Evolutionary conservation across 345 rosid genomes (phyloP), one percentile per base, ranked within the genome.

Genomic region (Toxicodendron radicans): DNA sequence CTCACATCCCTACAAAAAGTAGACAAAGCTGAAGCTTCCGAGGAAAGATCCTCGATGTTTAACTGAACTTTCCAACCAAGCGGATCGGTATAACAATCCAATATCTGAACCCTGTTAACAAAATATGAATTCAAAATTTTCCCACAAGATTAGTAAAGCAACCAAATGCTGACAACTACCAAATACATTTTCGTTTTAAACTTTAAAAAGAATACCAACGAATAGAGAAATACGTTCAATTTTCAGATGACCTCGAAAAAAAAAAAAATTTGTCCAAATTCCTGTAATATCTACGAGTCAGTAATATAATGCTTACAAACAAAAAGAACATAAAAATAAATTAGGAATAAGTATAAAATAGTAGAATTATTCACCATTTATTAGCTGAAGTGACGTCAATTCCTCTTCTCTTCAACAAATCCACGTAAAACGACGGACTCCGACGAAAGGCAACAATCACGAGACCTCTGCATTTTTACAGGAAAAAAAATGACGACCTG

Each of bases 1-100:
- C 83, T 89, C 78, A 93, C 95, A 81, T 84, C 84, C 78, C 75
- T 88, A 54, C 79, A 78, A 73, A 84, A 48, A 51, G 51, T 74
- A 49, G 78, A 66, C 49, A 72, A 32, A 45, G 68, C 56, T 23
- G 88, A 81, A 76, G 76, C 66, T 81, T 82, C 86, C 65, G 6
- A 16, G 1, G 74, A 71, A 79, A 35, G 38, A 71, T 72, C 84
- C 81, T 66, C 52, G 60, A 56, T 60, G 20, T 13, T 46, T 20
- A 83, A 77, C 60, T 58, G 72, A 77, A 75, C 81, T 82, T 88
- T 89, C 99, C 98, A 95, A 49, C 93, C 97, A 27, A 86, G 83
- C 81, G 97, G 97, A 82, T 95, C 94, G 24, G 84, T 80, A 71
- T 87, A 95, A 79, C 97, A 95, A 82, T 95, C 99, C 88, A 95